Evolutionary conservation across 139 green algal species (phyloP), one percentile per base, ranked within the genome.

Genomic region (Chlamydomonas sp.): DNA sequence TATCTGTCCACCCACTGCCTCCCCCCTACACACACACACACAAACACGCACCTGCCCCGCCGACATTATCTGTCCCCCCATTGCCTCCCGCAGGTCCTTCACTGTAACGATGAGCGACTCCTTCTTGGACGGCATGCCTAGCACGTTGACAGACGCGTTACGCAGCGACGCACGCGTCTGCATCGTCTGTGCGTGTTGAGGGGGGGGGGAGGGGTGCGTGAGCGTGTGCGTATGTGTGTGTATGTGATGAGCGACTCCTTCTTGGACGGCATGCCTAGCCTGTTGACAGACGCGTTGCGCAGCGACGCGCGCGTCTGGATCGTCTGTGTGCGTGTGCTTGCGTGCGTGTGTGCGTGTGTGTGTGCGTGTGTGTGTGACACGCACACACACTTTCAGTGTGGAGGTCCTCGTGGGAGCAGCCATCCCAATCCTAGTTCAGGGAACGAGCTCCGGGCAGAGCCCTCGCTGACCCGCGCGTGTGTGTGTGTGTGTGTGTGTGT

Each of bases 221-320:
- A n/a, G n/a, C n/a, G n/a, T n/a, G n/a, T n/a, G n/a, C n/a, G n/a
- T n/a, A n/a, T n/a, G n/a, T n/a, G n/a, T n/a, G n/a, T n/a, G n/a
- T n/a, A n/a, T n/a, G n/a, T 73, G 26, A 97, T 74, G 30, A 94
- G 62, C 30, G 76, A 88, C 58, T 96, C 88, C 80, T 92, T 93
- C 54, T 84, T 86, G 72, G 70, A 84, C 59, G 88, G 67, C 35
- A 80, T 87, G 63, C 89, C 90, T 77, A 97, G 87, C 30, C 96
- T 86, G 69, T 91, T 88, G 13, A 95, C 84, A 20, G 85, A 85
- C 0, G 74, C 85, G 5, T 68, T 66, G 30, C 69, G 43, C 60
- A 79, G 39, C 13, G 60, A 49, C 26, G 10, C 31, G 10, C 10
- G 26, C 16, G 24, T 48, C 60, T 68, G 60, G 10, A 64, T 36